Evolutionary conservation across 1,284 basidiomycete genomes (phyloP), one percentile per base, ranked within the genome.

Genomic region (Xerocomus nothofagi): DNA sequence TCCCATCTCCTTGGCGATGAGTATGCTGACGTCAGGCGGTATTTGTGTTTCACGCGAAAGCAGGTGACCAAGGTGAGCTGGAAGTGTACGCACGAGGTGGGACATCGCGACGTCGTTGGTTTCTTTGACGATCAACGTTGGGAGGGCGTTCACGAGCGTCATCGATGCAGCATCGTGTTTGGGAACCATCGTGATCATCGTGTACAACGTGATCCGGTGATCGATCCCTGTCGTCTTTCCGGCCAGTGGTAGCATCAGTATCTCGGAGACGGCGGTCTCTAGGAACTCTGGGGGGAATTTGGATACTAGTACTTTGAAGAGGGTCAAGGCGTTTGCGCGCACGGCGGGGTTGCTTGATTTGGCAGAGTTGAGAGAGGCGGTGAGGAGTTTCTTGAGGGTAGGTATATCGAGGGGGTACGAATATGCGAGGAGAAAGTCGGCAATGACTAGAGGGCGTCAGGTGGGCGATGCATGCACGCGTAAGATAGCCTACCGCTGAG

Each of bases 151-250:
- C 0, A 86, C 66, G 14, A 93, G 69, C 0, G 71, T 62, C 3
- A 66, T 47, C 1, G 91, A 91, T 2, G 81, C 73, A 0, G 62
- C 59, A 3, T 71, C 56, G 3, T 81, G 78, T 1, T 85, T 76
- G 2, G 73, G 69, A 4, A 95, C 56, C 30, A 64, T 69, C 3
- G 76, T 69, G 2, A 93, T 75, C 82, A 97, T 91, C 8, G 80
- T 78, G 69, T 91, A 93, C 10, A 98, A 73, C 0, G 86, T 76
- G 6, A 84, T 69, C n/a, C 93, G 85, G 65, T 98, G 92, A 53
- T 95, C 93, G 3, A 89, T 79, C 2, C 91, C 91, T 0, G 85
- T 73, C 0, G 91, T 91, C 73, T 96, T 98, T 27, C 91, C 88
- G 0, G 83, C 70, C 62, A 88, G 86, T 5, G 91, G 88, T 0